phyloP scores from a whole-genome alignment of 441 rosid genomes.

The Pelargonium australe region DNA sequence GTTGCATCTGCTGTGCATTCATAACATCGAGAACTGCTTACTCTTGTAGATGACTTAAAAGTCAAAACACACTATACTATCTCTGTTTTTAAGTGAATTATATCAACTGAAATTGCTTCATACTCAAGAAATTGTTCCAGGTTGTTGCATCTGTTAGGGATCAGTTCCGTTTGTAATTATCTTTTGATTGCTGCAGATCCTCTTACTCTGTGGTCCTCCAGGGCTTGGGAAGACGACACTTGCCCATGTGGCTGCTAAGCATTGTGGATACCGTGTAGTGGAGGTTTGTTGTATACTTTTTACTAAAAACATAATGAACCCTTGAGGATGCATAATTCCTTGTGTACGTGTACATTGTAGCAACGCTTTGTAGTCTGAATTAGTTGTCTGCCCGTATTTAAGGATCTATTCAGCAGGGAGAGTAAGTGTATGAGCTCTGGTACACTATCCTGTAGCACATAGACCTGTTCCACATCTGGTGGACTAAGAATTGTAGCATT shows the following conservation, averaged over 20 bases:
- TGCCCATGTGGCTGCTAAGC: conserved; percentile 95
- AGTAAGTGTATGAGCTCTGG: not conserved
- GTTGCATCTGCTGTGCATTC: conserved; percentile 1
- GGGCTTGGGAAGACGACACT: conserved; percentile 99
- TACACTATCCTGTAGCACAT: not conserved
- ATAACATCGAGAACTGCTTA: not conserved
- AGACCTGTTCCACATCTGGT: not conserved
- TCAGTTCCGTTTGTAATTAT: conserved; percentile 6
- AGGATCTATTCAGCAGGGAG: not conserved
- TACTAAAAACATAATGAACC: conserved; percentile 11
- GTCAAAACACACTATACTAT: not conserved
- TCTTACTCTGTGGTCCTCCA: conserved; percentile 94
- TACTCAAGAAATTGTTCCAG: conserved; percentile 6
- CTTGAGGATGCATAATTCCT: not conserved
- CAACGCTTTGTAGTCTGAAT: not conserved
- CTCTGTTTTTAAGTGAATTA: not conserved
- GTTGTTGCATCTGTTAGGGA: not conserved
- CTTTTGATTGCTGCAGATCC: conserved; percentile 57
- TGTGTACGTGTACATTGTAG: not conserved
- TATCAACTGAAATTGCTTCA: conserved; percentile 12
- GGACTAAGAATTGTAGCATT: not conserved
- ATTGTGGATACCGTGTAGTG: conserved; percentile 93
- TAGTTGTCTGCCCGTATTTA: not conserved
- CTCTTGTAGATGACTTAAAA: not conserved
- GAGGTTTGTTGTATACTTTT: conserved; percentile 55